These are phyloP conservation scores for Massarina eburnea DNA, from an alignment of 2,329 filamentous ascomycete species.

Conservation along the genomic window DNA sequence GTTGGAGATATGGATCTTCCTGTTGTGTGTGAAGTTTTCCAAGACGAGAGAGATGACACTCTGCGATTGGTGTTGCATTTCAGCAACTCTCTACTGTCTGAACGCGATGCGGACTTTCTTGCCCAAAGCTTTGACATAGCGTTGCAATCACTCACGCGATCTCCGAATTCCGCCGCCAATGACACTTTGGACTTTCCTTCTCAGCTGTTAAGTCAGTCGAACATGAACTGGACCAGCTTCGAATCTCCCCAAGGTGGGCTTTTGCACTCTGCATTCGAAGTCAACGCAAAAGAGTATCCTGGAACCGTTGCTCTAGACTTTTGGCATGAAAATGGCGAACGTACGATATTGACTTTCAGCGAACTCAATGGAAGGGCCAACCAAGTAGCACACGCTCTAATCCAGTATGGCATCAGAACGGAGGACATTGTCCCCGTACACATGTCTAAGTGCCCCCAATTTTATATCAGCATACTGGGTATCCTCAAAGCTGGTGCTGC, in stretches of 20 bases:
- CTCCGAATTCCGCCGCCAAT: slow-evolving; percentile 20
- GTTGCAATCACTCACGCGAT: slow-evolving; percentile 25
- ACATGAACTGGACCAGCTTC: slow-evolving; percentile 18
- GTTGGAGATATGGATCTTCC: slow-evolving; percentile 71
- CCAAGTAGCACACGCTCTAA: slow-evolving; percentile 33
- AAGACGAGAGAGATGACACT: slow-evolving; percentile 54
- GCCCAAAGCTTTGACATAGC: slow-evolving; percentile 31
- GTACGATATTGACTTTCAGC: slow-evolving; percentile 30
- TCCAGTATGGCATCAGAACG: slow-evolving; percentile 18
- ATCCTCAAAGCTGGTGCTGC: slow-evolving; percentile 45
- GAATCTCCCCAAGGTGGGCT: slow-evolving; percentile 13
- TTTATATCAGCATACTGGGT: slow-evolving; percentile 42
- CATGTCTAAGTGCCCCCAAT: slow-evolving; percentile 36
- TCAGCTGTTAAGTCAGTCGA: slow-evolving; percentile 25
- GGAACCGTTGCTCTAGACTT: slow-evolving; percentile 43
- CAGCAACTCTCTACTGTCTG: slow-evolving; percentile 26
- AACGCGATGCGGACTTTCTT: slow-evolving; percentile 29
- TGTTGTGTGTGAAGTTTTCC: slow-evolving; percentile 73
- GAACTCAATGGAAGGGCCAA: slow-evolving; percentile 36
- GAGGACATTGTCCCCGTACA: slow-evolving; percentile 42
- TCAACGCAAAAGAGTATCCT: slow-evolving; percentile 31
- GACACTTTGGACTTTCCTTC: slow-evolving; percentile 26
- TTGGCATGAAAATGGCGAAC: slow-evolving; percentile 31
- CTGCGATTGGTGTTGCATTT: slow-evolving; percentile 66
- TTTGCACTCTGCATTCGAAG: slow-evolving; percentile 45